Evolutionary conservation across 352 stramenopile species (phyloP), one percentile per base, ranked within the genome.

Genomic region (Phytophthora pini): DNA sequence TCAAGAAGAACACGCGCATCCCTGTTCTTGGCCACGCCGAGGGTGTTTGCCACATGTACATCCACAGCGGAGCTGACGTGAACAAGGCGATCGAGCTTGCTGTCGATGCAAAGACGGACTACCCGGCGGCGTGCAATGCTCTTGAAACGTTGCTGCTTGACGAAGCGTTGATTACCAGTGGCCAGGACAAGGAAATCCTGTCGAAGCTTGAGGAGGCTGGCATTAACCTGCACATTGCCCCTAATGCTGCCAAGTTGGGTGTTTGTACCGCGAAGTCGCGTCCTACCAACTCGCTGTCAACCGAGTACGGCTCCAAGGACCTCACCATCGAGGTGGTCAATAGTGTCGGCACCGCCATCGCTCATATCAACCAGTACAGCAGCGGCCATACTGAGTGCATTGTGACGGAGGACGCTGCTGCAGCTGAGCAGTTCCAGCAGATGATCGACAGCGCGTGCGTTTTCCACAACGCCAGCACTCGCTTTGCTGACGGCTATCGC

Each of bases 71-170:
- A 2, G 97, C 97, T 13, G 82, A 96, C 55, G 56, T 96, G 13
- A 79, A 80, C 15, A 97, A 94, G 67, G 95, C 96, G 3, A 80
- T 74, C 38, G 81, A 89, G 54, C 82, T 99, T 43, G 89, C 93
- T n/a, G 87, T 99, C 24, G 97, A 99, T 77, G 87, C 96, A 57
- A 99, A 99, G 87, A 98, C 92, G 22, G 95, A 99, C 71, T 99
- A 99, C 77, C 97, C 97, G 2, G 96, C 97, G 5, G 97, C 97
- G 5, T 99, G 98, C 76, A 99, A 99, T 69, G 96, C 98, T 6
- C 88, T 98, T 48, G 98, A 99, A 75, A 99, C 96, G 43, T 75
- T 99, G 20, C 75, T 99, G 13, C 62, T 99, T 1, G 94, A 99
- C 77, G 88, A 92, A 43, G 70, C 87, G 43, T 84, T 95, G n/a